phyloP scores from a whole-genome alignment of 1,284 basidiomycete species.

The Singerocomus inundabilis region DNA sequence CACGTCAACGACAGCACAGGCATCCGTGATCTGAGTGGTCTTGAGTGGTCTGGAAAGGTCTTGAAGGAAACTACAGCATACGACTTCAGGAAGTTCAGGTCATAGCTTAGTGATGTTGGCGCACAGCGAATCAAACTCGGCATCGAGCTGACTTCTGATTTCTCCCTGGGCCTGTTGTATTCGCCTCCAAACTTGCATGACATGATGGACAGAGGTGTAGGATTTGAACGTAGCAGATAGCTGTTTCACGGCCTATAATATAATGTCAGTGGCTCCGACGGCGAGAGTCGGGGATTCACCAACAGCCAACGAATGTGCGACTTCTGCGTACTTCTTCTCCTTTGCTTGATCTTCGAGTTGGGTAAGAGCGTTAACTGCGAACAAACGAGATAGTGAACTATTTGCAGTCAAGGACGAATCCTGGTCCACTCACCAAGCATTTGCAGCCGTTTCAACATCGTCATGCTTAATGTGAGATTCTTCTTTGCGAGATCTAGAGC shows the following conservation, averaged over 20 bases:
- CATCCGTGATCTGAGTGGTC: conserved; percentile 65
- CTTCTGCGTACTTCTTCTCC: conserved; percentile 79
- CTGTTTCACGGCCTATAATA: conserved; percentile 77
- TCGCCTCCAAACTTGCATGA: conserved; percentile 74
- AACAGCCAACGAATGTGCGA: conserved; percentile 79
- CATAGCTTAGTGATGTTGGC: conserved; percentile 31
- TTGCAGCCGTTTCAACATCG: conserved; percentile 85
- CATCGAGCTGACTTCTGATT: conserved; percentile 75
- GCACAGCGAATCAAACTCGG: conserved; percentile 89
- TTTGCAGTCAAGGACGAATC: not conserved
- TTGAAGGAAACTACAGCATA: conserved; percentile 65
- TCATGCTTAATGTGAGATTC: conserved; percentile 89
- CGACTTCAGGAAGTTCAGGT: conserved; percentile 4
- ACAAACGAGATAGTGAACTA: conserved; percentile 1
- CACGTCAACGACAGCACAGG: conserved; percentile 83
- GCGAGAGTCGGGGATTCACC: conserved; percentile 19
- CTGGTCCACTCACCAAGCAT: conserved; percentile 75
- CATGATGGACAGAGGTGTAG: conserved; percentile 70
- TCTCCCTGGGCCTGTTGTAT: conserved; percentile 79
- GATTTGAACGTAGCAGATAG: conserved; percentile 77
- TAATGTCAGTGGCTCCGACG: conserved; percentile 7
- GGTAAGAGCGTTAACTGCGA: conserved; percentile 73
- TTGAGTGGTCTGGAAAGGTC: conserved; percentile 71
- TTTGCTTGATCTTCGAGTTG: conserved; percentile 79
- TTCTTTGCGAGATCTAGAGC: conserved; percentile 92